Evolutionary conservation across 1,284 basidiomycete species (phyloP).

Genomic region (Cryptococcus floricola): DNA sequence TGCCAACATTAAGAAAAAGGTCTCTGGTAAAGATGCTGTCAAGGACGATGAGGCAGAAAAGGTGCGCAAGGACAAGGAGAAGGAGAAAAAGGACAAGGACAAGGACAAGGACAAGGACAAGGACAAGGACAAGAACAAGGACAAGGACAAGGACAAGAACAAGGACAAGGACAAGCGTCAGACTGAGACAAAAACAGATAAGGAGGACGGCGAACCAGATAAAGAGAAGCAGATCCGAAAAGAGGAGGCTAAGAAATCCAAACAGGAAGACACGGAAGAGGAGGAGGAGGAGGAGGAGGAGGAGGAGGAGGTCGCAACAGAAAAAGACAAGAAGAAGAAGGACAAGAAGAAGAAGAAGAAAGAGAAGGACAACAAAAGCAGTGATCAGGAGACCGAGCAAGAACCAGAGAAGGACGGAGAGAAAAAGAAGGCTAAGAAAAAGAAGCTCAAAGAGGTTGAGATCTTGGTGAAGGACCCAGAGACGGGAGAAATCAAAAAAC

Average conservation of each 20-base stretch:
- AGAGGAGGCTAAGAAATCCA: not conserved
- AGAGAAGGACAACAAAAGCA: not conserved
- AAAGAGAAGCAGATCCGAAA: not conserved
- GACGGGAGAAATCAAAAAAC: not conserved
- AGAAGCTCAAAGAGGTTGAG: not conserved
- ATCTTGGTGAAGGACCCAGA: not conserved
- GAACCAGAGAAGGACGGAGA: not conserved
- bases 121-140: constrained; percentile 14
- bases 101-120: constrained; percentile 2
- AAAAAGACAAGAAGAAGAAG: constrained; percentile 19
- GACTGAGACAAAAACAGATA: not conserved
- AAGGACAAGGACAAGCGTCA: not conserved
- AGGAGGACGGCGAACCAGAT: not conserved
- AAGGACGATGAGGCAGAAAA: not conserved
- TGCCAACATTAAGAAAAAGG: not conserved
- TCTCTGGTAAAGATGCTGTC: not conserved
- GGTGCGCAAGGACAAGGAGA: not conserved
- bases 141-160: constrained; percentile 4
- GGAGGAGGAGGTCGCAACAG: not conserved
- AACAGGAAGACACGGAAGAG: constrained; percentile 4
- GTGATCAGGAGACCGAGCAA: not conserved
- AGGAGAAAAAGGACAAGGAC: not conserved
- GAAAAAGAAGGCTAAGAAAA: not conserved
- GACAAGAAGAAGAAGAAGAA: not conserved
- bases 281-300: constrained; percentile 1